Percentiles rank a stretch among this genome's conserved stretches.
These are phyloP conservation scores for Boletus tomentosulus DNA, from an alignment of 768 basidiomycete species.

Conservation along the genomic window DNA sequence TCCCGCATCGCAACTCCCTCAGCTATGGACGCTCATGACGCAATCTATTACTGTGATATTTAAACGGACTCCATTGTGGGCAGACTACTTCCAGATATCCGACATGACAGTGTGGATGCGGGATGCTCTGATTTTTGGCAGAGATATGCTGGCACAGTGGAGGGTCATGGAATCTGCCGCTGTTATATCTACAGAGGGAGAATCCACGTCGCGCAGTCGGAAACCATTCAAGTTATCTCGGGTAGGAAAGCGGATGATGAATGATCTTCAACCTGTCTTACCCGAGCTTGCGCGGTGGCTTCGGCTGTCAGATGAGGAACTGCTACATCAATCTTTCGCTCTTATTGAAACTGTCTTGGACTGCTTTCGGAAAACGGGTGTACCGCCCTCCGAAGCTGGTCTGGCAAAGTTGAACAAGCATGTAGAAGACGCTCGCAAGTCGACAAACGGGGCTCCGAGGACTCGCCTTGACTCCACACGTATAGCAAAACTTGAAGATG, in stretches of 20 bases:
- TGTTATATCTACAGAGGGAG: constrained; percentile 20
- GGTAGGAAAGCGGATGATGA: constrained; percentile 71
- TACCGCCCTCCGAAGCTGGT: constrained; percentile 51
- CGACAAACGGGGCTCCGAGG: constrained; percentile 40
- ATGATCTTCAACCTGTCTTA: constrained; percentile 72
- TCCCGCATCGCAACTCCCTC: constrained; percentile 52
- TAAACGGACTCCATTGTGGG: constrained; percentile 79
- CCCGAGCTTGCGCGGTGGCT: constrained; percentile 83
- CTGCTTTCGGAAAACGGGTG: constrained; percentile 62
- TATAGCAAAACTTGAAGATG: constrained; percentile 60
- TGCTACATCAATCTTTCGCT: constrained; percentile 84
- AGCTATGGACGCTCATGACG: constrained; percentile 82
- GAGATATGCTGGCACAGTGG: constrained; percentile 80
- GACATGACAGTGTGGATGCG: constrained; percentile 98
- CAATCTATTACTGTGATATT: constrained; percentile 80
- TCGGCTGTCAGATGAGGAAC: constrained; percentile 86
- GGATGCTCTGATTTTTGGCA: constrained; percentile 90
- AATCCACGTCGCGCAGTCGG: constrained; percentile 16
- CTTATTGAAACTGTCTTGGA: constrained; percentile 76
- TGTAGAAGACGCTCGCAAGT: constrained; percentile 54
- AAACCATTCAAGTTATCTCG: constrained; percentile 49
- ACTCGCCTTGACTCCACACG: constrained; percentile 54
- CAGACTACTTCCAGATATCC: constrained; percentile 69
- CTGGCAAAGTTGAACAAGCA: constrained; percentile 66
- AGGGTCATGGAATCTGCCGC: constrained; percentile 69